Evolutionary conservation across 108 stramenopile genomes (phyloP), one percentile per base, ranked within the genome.

Genomic region (Stephanodiscus minutulus): DNA sequence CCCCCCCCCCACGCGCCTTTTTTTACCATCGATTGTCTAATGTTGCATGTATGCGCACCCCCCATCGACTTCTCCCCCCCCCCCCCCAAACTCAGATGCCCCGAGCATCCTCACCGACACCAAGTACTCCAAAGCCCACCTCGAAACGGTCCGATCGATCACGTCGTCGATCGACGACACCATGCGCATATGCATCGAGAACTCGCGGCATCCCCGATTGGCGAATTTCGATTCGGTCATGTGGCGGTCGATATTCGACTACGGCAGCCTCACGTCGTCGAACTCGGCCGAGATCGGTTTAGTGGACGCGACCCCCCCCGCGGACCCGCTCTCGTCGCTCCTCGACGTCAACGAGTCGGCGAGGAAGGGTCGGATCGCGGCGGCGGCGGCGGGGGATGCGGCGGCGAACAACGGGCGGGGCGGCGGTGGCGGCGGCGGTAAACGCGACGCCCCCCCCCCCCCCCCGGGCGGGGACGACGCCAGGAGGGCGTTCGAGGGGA

Each of bases 81-180:
- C 12, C 13, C 13, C 0, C 15, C 12, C 13, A 17, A 3, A 15
- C 11, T 17, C 65, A 79, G 77, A 86, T 64, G 82, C 85, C 22
- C 83, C 89, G 43, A 93, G 90, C 59, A 37, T 74, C 1, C 85
- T 93, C 61, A 86, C 89, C 0, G 87, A 93, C 54, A 41, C 62
- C 0, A 44, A 62, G 35, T 93, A 82, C 61, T 81, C 75, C 39
- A 79, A 69, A 36, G 60, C 83, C 24, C 88, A 93, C 61, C 62
- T 69, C 11, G 87, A 89, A 22, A 81, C 77, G 22, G 74, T 85
- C 0, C 63, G 67, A 56, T 72, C 74, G 15, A 36, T 88, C 13
- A 55, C 88, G 25, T 12, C 61, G 21, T 79, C 82, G 15, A 64
- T 92, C 47, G 78, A 92, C 48, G 60, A 83, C 15, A 79, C 76